phyloP scores from a whole-genome alignment of 148 eudicot species.

The Chenopodium formosanum region DNA sequence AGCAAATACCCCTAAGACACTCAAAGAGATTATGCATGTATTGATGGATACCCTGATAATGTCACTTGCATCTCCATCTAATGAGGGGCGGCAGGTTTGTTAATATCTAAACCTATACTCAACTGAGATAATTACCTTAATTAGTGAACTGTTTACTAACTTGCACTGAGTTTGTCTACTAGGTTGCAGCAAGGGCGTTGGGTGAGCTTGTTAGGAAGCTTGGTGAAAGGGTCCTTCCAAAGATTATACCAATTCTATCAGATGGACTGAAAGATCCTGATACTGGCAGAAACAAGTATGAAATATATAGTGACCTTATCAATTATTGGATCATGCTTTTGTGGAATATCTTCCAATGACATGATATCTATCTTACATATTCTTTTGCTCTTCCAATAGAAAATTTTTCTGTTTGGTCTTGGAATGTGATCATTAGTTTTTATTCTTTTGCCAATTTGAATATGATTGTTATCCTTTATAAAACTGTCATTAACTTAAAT shows the following conservation, averaged over 20 bases:
- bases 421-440: too few relatives aligned
- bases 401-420: too few relatives aligned
- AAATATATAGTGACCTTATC: background rate
- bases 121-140: background rate
- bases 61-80: conserved; percentile 92
- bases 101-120: background rate
- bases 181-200: conserved; percentile 92
- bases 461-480: too few relatives aligned
- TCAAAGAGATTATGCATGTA: conserved; percentile 97
- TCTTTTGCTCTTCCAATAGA: too few relatives aligned
- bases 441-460: too few relatives aligned
- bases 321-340: background rate
- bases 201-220: conserved; percentile 98
- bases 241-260: conserved; percentile 86
- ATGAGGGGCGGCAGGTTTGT: conserved; percentile 93
- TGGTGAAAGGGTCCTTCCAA: conserved; percentile 95
- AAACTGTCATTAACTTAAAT: too few relatives aligned
- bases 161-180: conserved; percentile 15
- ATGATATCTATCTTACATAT: too few relatives aligned
- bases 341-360: background rate
- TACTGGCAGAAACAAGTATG: conserved; percentile 84
- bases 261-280: conserved; percentile 73
- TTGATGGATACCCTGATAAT: conserved; percentile 82
- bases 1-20: conserved; percentile 91
- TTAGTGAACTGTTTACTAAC: conserved; percentile 8